Percentiles rank a stretch among this genome's conserved stretches.
These are phyloP conservation scores for Gillenia trifoliata DNA, from an alignment of 306 rosid species.

Conservation along the genomic window DNA sequence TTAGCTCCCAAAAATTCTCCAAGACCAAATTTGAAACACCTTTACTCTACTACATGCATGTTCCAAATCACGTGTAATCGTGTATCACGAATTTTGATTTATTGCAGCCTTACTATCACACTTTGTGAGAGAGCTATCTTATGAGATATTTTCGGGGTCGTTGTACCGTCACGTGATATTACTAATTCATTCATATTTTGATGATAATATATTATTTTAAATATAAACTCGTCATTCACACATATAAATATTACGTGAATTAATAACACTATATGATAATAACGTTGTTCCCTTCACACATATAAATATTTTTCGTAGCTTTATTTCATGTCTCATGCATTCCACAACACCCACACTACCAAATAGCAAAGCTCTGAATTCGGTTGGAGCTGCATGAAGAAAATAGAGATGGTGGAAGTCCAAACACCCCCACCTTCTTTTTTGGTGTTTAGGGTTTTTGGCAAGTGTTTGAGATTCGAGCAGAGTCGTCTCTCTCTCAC, in stretches of 20 bases:
- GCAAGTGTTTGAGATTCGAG: slow-evolving; percentile 27
- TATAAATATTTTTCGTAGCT: neutral
- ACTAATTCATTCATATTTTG: neutral
- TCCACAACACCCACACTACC: neutral
- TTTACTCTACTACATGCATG: slow-evolving; percentile 9
- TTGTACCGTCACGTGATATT: too few species aligned
- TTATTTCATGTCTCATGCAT: neutral
- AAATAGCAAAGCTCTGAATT: neutral
- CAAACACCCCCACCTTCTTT: slow-evolving; percentile 15
- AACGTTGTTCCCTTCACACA: neutral
- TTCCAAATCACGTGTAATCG: slow-evolving; percentile 31
- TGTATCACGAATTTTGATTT: slow-evolving; percentile 5
- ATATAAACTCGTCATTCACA: neutral
- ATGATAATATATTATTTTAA: neutral
- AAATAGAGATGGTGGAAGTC: slow-evolving; percentile 19
- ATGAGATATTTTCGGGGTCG: neutral
- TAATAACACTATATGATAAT: neutral
- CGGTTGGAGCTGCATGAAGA: slow-evolving; percentile 17
- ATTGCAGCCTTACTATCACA: slow-evolving; percentile 18
- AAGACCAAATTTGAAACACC: slow-evolving; percentile 17
- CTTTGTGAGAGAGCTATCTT: slow-evolving; percentile 11
- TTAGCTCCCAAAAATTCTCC: slow-evolving; percentile 30
- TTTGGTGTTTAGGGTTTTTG: neutral
- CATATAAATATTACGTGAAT: neutral
- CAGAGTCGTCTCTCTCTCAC: neutral